Evolutionary conservation across 257 asterid species (phyloP).

Genomic region (Forsythia suspensa): DNA sequence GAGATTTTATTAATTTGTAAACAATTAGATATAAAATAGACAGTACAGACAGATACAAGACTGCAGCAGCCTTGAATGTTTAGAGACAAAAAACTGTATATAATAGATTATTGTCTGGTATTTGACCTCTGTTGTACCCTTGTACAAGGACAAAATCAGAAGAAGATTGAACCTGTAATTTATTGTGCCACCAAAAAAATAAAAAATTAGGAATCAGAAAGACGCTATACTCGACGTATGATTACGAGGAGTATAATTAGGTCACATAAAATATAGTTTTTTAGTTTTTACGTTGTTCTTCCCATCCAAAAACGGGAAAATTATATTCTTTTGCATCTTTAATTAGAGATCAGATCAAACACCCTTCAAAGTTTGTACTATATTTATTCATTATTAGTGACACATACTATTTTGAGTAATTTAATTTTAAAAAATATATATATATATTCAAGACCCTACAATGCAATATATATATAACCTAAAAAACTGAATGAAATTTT

Average conservation of each 20-base stretch:
- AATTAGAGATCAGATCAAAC: neutral
- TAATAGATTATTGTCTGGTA: constrained; percentile 37
- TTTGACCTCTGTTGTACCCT: constrained; percentile 64
- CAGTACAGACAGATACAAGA: neutral
- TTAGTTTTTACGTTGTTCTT: too few relatives aligned
- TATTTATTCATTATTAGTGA: neutral
- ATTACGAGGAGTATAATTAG: neutral
- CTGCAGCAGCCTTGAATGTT: neutral
- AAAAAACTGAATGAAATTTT: neutral
- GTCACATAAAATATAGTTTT: neutral
- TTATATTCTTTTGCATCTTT: neutral
- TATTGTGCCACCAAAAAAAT: constrained; percentile 9
- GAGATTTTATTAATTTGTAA: constrained; percentile 6
- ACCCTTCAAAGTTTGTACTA: neutral
- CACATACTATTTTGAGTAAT: neutral
- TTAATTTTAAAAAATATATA: neutral
- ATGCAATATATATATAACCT: neutral
- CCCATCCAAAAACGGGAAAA: rapidly evolving
- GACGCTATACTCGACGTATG: neutral
- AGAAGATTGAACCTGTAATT: neutral
- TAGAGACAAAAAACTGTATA: constrained; percentile 40
- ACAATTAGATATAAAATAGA: neutral
- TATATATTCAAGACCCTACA: neutral
- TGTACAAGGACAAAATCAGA: constrained; percentile 31
- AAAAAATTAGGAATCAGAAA: neutral